Conservation (phyloP, 495 filamentous ascomycete species). For the Acidiella bohemica region DNA sequence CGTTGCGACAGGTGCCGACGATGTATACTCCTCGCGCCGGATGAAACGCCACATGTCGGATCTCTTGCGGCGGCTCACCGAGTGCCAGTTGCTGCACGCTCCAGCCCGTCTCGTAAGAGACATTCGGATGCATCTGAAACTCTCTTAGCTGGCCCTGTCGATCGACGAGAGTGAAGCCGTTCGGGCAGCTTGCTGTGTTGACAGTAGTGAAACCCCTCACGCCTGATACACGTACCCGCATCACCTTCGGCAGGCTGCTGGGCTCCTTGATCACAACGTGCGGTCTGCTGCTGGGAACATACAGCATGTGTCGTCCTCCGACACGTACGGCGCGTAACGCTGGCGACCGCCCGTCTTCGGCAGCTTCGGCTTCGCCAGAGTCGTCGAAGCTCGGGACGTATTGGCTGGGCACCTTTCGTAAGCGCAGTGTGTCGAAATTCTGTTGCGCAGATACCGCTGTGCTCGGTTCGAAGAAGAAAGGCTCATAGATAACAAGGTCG, state of each 20-base stretch:
- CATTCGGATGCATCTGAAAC: slow-evolving; percentile 49
- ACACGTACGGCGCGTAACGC: slow-evolving; percentile 56
- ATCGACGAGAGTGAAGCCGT: slow-evolving; percentile 73
- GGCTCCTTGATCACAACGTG: slow-evolving; percentile 68
- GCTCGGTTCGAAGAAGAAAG: slow-evolving; percentile 40
- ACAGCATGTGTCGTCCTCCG: slow-evolving; percentile 62
- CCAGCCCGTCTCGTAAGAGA: slow-evolving; percentile 54
- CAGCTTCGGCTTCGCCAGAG: slow-evolving; percentile 28
- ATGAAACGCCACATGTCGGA: slow-evolving; percentile 65
- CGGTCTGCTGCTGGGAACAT: slow-evolving; percentile 63
- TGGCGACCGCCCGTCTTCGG: slow-evolving; percentile 29
- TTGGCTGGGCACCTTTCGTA: slow-evolving; percentile 59
- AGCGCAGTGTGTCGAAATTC: slow-evolving; percentile 39
- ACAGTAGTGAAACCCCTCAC: slow-evolving; percentile 58
- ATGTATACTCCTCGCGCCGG: slow-evolving; percentile 60
- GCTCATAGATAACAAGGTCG: slow-evolving; percentile 78
- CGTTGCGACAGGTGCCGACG: slow-evolving; percentile 49
- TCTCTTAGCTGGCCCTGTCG: slow-evolving; percentile 47
- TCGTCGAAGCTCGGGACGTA: slow-evolving; percentile 40
- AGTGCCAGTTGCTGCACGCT: slow-evolving; percentile 4
- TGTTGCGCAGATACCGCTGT: background rate
- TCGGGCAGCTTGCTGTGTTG: slow-evolving; percentile 57
- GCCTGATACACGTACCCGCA: slow-evolving; percentile 50
- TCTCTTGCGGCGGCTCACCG: slow-evolving; percentile 42
- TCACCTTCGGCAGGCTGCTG: slow-evolving; percentile 55